Evolutionary conservation across 1,284 basidiomycete genomes (phyloP).

Genomic region (Cryptococcus sp.): DNA sequence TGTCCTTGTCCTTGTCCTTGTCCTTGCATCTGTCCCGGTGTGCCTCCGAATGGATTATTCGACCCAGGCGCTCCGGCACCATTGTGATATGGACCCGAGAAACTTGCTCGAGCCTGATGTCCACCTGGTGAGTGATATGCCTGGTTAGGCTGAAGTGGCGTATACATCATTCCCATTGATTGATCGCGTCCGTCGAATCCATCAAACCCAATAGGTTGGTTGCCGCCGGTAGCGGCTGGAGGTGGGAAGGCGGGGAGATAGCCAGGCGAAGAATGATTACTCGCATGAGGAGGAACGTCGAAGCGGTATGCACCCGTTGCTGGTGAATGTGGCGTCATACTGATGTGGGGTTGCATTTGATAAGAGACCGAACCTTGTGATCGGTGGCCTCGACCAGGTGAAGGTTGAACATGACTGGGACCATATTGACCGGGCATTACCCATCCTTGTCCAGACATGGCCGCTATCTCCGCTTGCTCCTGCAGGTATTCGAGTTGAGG

Average conservation of each 20-base stretch:
- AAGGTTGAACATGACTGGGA: constrained; percentile 1
- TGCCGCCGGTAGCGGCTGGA: constrained; percentile 33
- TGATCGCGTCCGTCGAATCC: constrained; percentile 34
- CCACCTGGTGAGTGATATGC: constrained; percentile 14
- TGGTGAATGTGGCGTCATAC: constrained; percentile 19
- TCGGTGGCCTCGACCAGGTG: constrained; percentile 2
- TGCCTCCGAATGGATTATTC: constrained; percentile 15
- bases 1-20: constrained; percentile 10
- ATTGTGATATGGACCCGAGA: constrained; percentile 31
- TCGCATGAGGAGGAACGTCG: constrained; percentile 1
- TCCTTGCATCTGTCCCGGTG: constrained; percentile 3
- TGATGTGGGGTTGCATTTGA: constrained; percentile 43
- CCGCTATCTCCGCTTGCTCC: constrained; percentile 82
- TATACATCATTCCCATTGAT: constrained; percentile 41
- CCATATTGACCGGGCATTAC: constrained; percentile 40
- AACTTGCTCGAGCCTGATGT: constrained; percentile 34
- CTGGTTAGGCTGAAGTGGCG: constrained; percentile 38
- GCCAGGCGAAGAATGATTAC: constrained; percentile 6
- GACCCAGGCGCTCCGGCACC: constrained; percentile 3
- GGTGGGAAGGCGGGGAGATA: constrained; percentile 46
- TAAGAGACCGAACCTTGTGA: constrained; percentile 17
- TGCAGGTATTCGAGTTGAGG: constrained; percentile 75
- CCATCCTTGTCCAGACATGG: constrained; percentile 42
- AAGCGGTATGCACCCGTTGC: constrained; percentile 15
- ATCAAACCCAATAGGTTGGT: constrained; percentile 27